Evolutionary conservation across 257 asterid genomes (phyloP).

Genomic region (Solanum tarijense): DNA sequence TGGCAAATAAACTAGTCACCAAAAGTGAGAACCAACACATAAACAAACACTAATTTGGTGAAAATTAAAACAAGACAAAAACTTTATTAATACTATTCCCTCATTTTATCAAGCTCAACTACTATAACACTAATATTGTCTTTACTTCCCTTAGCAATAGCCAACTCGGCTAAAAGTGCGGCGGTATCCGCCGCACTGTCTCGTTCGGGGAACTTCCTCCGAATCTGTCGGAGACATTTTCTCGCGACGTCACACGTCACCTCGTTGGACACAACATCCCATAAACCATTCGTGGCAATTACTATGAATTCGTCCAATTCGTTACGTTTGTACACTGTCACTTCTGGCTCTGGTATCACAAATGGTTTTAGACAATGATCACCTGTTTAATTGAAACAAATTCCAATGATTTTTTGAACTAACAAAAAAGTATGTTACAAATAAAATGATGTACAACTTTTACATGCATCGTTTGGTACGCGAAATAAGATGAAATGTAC

Average conservation of each 20-base stretch:
- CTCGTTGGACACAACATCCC: conserved; percentile 48
- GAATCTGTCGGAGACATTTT: conserved; percentile 14
- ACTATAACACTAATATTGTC: conserved; percentile 51
- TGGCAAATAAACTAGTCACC: neutral
- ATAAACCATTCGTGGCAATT: conserved; percentile 53
- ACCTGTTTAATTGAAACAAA: conserved; percentile 14
- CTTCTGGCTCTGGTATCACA: conserved; percentile 42
- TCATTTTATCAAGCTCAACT: conserved; percentile 23
- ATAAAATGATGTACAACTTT: neutral
- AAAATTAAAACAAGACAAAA: neutral
- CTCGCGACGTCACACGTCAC: conserved; percentile 28
- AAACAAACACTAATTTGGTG: neutral
- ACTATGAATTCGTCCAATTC: conserved; percentile 40
- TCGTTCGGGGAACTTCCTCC: neutral
- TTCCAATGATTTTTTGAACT: neutral
- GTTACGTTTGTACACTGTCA: conserved; percentile 18
- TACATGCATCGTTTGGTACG: neutral
- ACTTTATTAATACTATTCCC: too few species aligned
- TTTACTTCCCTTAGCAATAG: conserved; percentile 49
- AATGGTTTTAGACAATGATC: conserved; percentile 28
- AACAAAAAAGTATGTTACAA: too few species aligned
- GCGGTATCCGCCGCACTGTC: conserved; percentile 28
- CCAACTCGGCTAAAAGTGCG: conserved; percentile 32
- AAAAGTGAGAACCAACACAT: neutral
- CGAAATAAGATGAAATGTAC: neutral